Conservation (phyloP, 148 eudicot genomes). For the Rhododendron ovatum region DNA sequence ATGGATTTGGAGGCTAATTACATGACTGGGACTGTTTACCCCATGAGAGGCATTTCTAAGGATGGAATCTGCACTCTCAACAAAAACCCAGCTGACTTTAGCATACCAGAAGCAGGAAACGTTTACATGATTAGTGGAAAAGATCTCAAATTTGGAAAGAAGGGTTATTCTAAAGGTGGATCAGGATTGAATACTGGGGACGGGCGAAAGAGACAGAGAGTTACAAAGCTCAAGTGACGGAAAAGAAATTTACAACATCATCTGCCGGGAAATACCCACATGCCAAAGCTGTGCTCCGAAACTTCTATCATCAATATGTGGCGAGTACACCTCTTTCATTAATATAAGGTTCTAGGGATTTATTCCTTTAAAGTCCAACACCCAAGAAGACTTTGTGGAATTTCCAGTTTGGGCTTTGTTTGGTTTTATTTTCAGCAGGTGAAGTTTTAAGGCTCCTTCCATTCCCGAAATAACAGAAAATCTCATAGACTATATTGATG, state of each 20-base stretch:
- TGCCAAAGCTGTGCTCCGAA: not conserved
- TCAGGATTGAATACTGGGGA: constrained; percentile 11
- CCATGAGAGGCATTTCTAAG: not conserved
- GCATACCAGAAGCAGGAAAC: constrained; percentile 32
- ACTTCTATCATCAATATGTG: not conserved
- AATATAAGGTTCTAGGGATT: not conserved
- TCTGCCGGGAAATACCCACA: not conserved
- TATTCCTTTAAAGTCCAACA: not conserved
- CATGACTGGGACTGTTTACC: not conserved
- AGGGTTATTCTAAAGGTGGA: constrained; percentile 8
- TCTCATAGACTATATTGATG: not conserved
- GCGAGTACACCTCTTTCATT: not conserved
- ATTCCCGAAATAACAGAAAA: not conserved
- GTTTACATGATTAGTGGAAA: constrained; percentile 39
- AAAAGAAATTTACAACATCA: not conserved
- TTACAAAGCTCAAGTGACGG: constrained; percentile 12
- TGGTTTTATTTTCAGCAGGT: constrained; percentile 11
- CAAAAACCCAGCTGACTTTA: constrained; percentile 74
- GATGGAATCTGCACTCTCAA: constrained; percentile 40
- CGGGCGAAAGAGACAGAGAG: constrained; percentile 20
- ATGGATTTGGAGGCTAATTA: constrained; percentile 6
- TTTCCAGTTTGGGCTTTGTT: not conserved
- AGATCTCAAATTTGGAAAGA: constrained; percentile 35
- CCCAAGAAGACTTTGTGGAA: not conserved
- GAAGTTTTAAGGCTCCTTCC: not conserved